These are phyloP conservation scores for Piper betle DNA, from an alignment of 164 flowering plant genomes.

Conservation along the genomic window DNA sequence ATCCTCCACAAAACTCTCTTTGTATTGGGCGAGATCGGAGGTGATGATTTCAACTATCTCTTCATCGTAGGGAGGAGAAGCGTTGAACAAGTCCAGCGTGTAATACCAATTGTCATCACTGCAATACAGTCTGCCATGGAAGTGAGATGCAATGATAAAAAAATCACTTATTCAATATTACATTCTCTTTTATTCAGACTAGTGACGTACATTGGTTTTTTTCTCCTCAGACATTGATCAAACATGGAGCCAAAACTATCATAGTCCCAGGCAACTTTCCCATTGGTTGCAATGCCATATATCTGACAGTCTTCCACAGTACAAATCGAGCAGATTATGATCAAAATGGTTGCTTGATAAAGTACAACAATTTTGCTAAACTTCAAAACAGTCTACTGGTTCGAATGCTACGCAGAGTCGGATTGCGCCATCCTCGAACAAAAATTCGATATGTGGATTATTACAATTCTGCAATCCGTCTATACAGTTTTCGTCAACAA, in stretches of 20 bases:
- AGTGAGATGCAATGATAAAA: constrained; percentile 6
- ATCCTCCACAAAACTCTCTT: constrained; percentile 11
- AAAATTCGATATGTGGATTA: constrained; percentile 33
- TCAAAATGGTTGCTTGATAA: constrained; percentile 21
- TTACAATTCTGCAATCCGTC: constrained; percentile 25
- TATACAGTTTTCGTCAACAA: constrained; percentile 10
- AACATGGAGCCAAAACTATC: constrained; percentile 17
- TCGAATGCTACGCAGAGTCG: constrained; percentile 12
- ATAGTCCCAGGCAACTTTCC: constrained; percentile 32
- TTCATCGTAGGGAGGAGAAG: constrained; percentile 4
- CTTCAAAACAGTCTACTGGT: constrained; percentile 21
- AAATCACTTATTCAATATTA: too few relatives aligned
- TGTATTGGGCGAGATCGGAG: constrained; percentile 27
- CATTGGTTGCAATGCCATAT: constrained; percentile 20
- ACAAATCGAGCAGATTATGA: constrained; percentile 17
- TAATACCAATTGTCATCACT: constrained; percentile 11
- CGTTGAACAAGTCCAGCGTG: background rate
- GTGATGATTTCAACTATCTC: constrained; percentile 17
- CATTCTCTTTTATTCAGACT: background rate
- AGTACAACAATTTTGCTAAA: constrained; percentile 18
- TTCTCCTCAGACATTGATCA: constrained; percentile 17
- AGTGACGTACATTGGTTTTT: too few relatives aligned
- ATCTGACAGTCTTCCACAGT: constrained; percentile 7
- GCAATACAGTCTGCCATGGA: constrained; percentile 11
- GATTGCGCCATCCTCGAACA: constrained; percentile 14